Evolutionary conservation across 2,329 filamentous ascomycete genomes (phyloP).

Genomic region (Lecanoromycetidae sp.): DNA sequence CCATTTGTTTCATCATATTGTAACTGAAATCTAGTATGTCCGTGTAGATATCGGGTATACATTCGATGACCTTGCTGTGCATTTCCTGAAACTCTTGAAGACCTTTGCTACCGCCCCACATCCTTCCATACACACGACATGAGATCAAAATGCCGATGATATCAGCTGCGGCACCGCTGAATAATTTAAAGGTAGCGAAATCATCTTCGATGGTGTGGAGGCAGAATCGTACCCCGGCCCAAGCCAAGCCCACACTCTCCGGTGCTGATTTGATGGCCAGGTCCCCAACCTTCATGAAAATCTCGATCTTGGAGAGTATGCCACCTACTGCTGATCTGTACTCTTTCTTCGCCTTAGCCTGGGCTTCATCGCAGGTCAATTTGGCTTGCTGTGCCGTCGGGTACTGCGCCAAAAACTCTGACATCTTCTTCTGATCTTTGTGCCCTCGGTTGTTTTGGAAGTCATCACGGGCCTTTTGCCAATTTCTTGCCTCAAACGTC

Average conservation of each 20-base stretch:
- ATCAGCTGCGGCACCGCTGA: not conserved
- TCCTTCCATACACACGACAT: not conserved
- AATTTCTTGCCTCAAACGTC: not conserved
- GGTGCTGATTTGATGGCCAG: not conserved
- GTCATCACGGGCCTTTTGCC: not conserved
- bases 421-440: not conserved
- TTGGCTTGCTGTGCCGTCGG: not conserved
- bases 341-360: not conserved
- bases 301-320: not conserved
- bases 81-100: not conserved
- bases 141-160: slow-evolving; percentile 4
- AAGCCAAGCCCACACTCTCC: not conserved
- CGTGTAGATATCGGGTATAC: not conserved
- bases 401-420: not conserved
- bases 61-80: not conserved
- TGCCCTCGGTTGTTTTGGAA: not conserved
- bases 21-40: not conserved
- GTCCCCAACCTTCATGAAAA: not conserved
- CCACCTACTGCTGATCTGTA: not conserved
- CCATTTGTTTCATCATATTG: slow-evolving; percentile 1
- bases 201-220: not conserved
- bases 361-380: not conserved
- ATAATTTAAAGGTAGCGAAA: not conserved
- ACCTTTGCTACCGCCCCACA: not conserved
- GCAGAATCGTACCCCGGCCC: not conserved